Evolutionary conservation across 257 asterid genomes (phyloP).

Genomic region (Lycium barbarum): DNA sequence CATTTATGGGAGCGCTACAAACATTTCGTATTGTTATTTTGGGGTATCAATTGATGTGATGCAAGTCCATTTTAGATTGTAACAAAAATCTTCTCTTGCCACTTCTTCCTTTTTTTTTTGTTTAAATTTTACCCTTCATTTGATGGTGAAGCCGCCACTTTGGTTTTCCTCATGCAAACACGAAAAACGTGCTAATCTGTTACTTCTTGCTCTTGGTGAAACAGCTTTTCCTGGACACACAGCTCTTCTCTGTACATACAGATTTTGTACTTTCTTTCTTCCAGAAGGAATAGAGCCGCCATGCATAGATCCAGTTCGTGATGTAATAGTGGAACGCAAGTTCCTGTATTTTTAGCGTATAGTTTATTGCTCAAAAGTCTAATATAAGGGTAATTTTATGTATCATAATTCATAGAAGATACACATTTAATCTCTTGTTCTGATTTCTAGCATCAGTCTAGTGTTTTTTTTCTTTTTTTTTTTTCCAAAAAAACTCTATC

Average conservation of each 20-base stretch:
- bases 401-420: constrained; percentile 1
- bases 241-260: constrained; percentile 98
- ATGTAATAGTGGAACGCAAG: constrained; percentile 47
- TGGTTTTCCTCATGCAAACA: background rate
- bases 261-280: constrained; percentile 92
- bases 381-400: background rate
- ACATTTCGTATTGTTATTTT: background rate
- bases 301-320: constrained; percentile 30
- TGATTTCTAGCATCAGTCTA: background rate
- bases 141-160: background rate
- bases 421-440: background rate
- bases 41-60: background rate
- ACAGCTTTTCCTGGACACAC: constrained; percentile 96
- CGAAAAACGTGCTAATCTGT: constrained; percentile 33
- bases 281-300: constrained; percentile 80
- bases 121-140: background rate
- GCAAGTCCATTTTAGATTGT: constrained; percentile 13
- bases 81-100: background rate
- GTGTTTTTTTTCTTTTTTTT: background rate
- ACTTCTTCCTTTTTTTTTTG: background rate
- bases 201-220: constrained; percentile 31
- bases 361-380: background rate
- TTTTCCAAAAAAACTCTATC: background rate
- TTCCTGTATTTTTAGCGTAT: constrained; percentile 34
- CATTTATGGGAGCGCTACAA: background rate